Conservation (phyloP, 306 rosid genomes). For the Glycine latifolia region DNA sequence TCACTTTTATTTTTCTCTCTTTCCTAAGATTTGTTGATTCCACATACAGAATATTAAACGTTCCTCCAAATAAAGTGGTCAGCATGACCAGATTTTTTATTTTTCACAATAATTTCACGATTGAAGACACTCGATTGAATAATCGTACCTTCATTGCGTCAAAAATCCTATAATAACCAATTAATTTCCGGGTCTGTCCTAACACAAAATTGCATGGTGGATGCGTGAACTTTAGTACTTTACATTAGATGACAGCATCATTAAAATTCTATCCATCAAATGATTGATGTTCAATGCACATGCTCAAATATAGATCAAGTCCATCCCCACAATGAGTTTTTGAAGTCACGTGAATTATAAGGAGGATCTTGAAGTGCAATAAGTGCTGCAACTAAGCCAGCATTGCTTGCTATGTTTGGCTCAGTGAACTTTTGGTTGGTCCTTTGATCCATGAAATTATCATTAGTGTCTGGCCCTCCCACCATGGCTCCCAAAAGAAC, state of each 20-base stretch:
- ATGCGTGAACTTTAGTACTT: conserved; percentile 5
- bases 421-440: conserved; percentile 67
- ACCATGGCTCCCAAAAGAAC: conserved; percentile 83
- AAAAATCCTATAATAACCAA: conserved; percentile 15
- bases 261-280: conserved; percentile 5
- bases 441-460: conserved; percentile 71
- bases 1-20: background rate
- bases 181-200: background rate
- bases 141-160: background rate
- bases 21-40: background rate
- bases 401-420: conserved; percentile 82
- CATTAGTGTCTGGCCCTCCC: conserved; percentile 70
- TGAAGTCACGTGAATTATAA: conserved; percentile 30
- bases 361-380: conserved; percentile 75
- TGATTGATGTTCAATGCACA: background rate
- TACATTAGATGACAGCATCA: background rate
- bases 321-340: conserved; percentile 63
- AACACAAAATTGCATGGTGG: background rate
- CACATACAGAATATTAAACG: background rate
- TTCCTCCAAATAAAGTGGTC: background rate
- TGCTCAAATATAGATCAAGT: conserved; percentile 54
- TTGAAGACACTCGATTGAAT: background rate
- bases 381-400: conserved; percentile 86
- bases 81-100: background rate
- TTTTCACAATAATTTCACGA: background rate